phyloP scores from a whole-genome alignment of 75 land plant genomes.

The Selaginella tamariscina region DNA sequence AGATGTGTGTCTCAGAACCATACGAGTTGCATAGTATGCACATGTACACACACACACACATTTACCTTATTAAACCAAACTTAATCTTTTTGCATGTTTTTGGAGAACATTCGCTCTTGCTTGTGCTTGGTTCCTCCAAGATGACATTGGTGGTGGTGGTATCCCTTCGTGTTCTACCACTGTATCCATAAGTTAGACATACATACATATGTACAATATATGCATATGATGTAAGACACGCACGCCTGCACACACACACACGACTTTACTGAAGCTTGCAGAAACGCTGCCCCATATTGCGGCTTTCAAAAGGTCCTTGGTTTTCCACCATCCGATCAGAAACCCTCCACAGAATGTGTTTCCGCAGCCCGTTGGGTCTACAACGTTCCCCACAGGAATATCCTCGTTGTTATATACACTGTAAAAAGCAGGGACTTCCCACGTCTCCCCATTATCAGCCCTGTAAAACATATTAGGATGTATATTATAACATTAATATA shows the following conservation, averaged over 20 bases:
- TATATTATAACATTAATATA: too few relatives aligned
- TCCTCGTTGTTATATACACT: conserved; percentile 7
- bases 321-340: conserved; percentile 36
- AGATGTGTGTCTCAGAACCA: too few relatives aligned
- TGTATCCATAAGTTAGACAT: conserved; percentile 18
- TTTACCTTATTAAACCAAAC: too few relatives aligned
- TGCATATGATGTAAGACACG: too few relatives aligned
- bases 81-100: conserved; percentile 15
- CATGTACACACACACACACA: too few relatives aligned
- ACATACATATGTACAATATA: too few relatives aligned
- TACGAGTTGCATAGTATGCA: too few relatives aligned
- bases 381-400: conserved; percentile 6
- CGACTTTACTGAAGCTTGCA: conserved; percentile 41
- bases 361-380: conserved; percentile 46
- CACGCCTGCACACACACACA: too few relatives aligned
- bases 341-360: conserved; percentile 47
- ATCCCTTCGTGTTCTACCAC: conserved; percentile 45
- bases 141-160: conserved; percentile 29
- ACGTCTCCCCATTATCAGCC: conserved; percentile 37
- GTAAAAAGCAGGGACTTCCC: conserved; percentile 44
- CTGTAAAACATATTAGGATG: too few relatives aligned
- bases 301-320: conserved; percentile 27
- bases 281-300: conserved; percentile 38
- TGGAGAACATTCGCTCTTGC: conserved; percentile 23
- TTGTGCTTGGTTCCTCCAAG: conserved; percentile 31